Evolutionary conservation across 2,329 filamentous ascomycete genomes (phyloP).

Genomic region (Pestalotiopsis fici): DNA sequence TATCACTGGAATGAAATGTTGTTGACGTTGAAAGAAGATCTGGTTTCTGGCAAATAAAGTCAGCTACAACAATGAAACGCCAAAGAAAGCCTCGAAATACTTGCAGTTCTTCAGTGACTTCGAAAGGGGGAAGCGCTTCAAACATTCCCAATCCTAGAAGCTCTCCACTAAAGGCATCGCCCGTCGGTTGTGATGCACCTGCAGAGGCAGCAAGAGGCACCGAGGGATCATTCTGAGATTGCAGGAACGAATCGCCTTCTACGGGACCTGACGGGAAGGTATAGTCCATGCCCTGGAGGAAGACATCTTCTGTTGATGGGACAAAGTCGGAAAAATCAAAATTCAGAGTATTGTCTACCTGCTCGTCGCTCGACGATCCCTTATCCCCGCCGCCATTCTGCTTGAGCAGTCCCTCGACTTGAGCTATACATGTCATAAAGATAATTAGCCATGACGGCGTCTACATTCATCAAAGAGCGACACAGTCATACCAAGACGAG

Average conservation of each 20-base stretch:
- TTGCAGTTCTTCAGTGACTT: conserved; percentile 83
- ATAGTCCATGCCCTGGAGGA: conserved; percentile 28
- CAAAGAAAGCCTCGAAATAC: conserved; percentile 23
- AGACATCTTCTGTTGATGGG: conserved; percentile 20
- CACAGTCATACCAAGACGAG: conserved; percentile 67
- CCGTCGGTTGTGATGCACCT: conserved; percentile 13
- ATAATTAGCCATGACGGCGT: background rate
- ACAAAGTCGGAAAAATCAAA: conserved; percentile 18
- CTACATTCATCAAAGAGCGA: background rate
- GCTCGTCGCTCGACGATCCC: conserved; percentile 26
- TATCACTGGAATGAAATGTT: conserved; percentile 74
- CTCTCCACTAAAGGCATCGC: conserved; percentile 53
- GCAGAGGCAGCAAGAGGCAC: conserved; percentile 12
- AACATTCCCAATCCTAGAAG: conserved; percentile 77
- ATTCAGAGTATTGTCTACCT: conserved; percentile 23
- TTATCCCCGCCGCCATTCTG: conserved; percentile 49
- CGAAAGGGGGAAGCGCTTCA: conserved; percentile 75
- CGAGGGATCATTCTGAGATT: conserved; percentile 14
- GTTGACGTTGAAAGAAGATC: conserved; percentile 75
- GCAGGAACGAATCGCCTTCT: conserved; percentile 16
- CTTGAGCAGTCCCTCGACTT: conserved; percentile 80
- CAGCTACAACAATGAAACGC: background rate
- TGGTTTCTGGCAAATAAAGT: conserved; percentile 53
- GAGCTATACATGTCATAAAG: conserved; percentile 54
- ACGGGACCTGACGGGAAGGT: conserved; percentile 12